Evolutionary conservation across 768 basidiomycete genomes (phyloP).

Genomic region (Rhodotorula babjevae): DNA sequence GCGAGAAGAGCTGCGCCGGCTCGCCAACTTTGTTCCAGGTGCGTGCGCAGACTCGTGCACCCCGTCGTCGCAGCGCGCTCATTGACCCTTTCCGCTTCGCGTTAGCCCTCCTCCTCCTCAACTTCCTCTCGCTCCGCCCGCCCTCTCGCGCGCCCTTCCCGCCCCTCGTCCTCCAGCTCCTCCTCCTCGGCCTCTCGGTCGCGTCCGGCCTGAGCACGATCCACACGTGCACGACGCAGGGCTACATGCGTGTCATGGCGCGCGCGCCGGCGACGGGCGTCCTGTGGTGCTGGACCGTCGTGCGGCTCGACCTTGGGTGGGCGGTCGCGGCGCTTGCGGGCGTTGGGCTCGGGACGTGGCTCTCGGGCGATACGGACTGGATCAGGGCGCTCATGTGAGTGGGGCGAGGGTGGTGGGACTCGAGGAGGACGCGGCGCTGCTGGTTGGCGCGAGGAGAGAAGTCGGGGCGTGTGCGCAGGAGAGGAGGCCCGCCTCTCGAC

Average conservation of each 20-base stretch:
- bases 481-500: too few species aligned
- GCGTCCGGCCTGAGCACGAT: slow-evolving; percentile 21
- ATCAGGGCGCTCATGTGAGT: background rate
- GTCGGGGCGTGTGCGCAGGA: too few species aligned
- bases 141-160: slow-evolving; percentile 10
- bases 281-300: slow-evolving; percentile 36
- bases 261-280: slow-evolving; percentile 23
- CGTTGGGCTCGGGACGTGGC: slow-evolving; percentile 18
- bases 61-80: background rate
- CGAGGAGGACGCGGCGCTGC: too few species aligned
- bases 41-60: background rate
- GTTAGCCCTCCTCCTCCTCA: slow-evolving; percentile 32
- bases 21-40: slow-evolving; percentile 32
- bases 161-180: background rate
- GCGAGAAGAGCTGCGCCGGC: slow-evolving; percentile 8
- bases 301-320: slow-evolving; percentile 32
- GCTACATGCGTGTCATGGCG: slow-evolving; percentile 29
- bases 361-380: background rate
- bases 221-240: slow-evolving; percentile 20
- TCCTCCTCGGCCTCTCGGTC: slow-evolving; percentile 26
- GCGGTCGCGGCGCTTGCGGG: slow-evolving; percentile 7
- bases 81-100: background rate
- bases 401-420: too few species aligned
- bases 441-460: too few species aligned
- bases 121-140: slow-evolving; percentile 20